Evolutionary conservation across 1,139 yeast species (phyloP).

Genomic region (Wickerhamomyces sp.): DNA sequence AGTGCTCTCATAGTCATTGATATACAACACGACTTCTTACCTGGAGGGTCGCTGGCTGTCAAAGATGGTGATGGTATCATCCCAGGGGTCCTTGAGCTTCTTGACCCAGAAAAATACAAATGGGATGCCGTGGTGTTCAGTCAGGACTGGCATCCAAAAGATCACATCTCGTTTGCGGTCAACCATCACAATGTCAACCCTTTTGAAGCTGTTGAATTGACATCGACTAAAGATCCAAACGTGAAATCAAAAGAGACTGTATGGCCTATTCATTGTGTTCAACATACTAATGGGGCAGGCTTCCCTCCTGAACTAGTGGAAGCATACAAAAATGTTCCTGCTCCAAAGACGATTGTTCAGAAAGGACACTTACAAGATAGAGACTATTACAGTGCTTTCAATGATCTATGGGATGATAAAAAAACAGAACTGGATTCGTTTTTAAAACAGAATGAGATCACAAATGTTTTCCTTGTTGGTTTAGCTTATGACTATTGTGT

Average conservation of each 20-base stretch:
- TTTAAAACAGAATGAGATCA: slow-evolving; percentile 42
- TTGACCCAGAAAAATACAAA: slow-evolving; percentile 31
- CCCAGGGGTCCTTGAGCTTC: slow-evolving; percentile 41
- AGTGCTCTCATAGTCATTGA: slow-evolving; percentile 72
- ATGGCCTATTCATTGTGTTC: slow-evolving; percentile 94
- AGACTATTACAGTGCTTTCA: slow-evolving; percentile 88
- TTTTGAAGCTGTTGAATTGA: slow-evolving; percentile 44
- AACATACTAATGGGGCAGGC: slow-evolving; percentile 60
- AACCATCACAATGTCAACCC: slow-evolving; percentile 52
- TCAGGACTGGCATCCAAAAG: slow-evolving; percentile 83
- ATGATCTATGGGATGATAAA: slow-evolving; percentile 71
- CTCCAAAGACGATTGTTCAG: slow-evolving; percentile 39
- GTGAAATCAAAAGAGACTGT: slow-evolving; percentile 41
- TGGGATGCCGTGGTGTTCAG: slow-evolving; percentile 73
- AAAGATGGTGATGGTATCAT: slow-evolving; percentile 59
- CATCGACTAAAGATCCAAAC: slow-evolving; percentile 43
- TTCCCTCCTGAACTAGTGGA: slow-evolving; percentile 46
- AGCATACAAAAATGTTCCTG: slow-evolving; percentile 25
- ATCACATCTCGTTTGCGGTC: slow-evolving; percentile 80
- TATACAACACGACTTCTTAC: slow-evolving; percentile 79
- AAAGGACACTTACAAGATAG: slow-evolving; percentile 72
- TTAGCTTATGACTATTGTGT: slow-evolving; percentile 88
- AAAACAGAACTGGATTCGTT: slow-evolving; percentile 58
- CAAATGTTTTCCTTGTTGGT: slow-evolving; percentile 72
- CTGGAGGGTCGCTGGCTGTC: slow-evolving; percentile 74